Base-by-base conservation (phyloP, 345 rosid genomes). In the Ceriops tagal region DNA sequence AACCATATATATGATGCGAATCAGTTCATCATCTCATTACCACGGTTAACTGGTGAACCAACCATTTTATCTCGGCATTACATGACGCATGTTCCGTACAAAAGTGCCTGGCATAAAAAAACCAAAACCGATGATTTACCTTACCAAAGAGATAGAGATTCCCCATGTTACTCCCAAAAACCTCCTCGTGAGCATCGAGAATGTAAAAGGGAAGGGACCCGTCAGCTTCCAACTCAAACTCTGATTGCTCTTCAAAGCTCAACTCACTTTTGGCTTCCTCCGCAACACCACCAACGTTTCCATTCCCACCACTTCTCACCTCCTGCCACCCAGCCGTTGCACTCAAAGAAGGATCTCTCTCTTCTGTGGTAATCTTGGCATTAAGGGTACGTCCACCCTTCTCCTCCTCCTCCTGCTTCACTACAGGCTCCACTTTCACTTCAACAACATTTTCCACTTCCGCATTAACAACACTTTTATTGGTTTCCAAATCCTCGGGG, bases 261-360 rank as follows among this genome's bases (percentile, higher is more conserved):
- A 70, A 32, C 66, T 72, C 80, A 68, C 30, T 71, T 47, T 73
- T 77, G 62, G 43, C 73, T 60, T 72, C 83, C 47, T 43, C 73
- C 3, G 39, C 64, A 66, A 57, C 67, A 63, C 60, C 74, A 32
- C 51, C 72, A 53, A 67, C 59, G 65, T 32, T 65, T 4, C 39
- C 86, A 47, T 63, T 77, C 52, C 75, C 87, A 66, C 72, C 82
- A 37, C 74, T 77, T 65, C 77, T 87, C 35, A 88, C 83, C 3
- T 81, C 93, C 74, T 85, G 85, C 98, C 99, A 95, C 57, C 84
- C 98, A 53, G 92, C 92, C 58, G 80, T 86, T 6, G 99, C 99
- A 67, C 97, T 88, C 63, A 85, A 72, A 62, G 86, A 72, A 5
- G 83, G 75, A 81, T 92, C 96, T 72, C 76, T 86, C 76, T 82